Conservation (phyloP, 2,329 filamentous ascomycete genomes). For the Fusarium poae region DNA sequence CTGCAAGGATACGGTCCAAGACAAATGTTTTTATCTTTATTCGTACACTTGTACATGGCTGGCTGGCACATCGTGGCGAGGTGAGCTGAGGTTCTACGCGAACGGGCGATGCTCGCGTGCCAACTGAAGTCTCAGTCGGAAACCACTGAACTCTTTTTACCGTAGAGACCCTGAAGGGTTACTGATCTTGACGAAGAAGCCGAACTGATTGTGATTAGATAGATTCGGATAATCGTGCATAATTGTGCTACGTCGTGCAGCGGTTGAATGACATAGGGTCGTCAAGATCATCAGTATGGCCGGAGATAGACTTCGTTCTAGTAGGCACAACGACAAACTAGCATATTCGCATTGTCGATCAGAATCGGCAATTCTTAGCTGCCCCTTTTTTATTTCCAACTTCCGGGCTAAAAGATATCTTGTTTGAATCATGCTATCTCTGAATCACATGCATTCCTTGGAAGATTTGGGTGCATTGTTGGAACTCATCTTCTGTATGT, state of each 20-base stretch:
- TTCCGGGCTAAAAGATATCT: constrained; percentile 1
- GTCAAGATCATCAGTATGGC: constrained; percentile 32
- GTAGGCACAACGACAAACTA: constrained; percentile 33
- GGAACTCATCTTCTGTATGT: neutral
- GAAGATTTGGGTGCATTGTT: neutral
- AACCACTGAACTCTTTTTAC: constrained; percentile 6
- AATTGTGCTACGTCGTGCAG: constrained; percentile 22
- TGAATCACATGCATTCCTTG: constrained; percentile 35
- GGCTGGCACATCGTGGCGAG: neutral
- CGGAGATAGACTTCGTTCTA: constrained; percentile 38
- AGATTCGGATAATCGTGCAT: constrained; percentile 12
- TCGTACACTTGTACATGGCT: constrained; percentile 8
- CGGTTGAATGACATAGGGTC: constrained; percentile 27
- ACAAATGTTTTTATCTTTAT: constrained; percentile 1
- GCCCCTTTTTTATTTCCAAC: constrained; percentile 34
- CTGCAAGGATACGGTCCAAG: constrained; percentile 25
- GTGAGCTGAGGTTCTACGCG: constrained; percentile 10
- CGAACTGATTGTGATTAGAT: constrained; percentile 1
- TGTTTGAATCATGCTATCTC: constrained; percentile 28
- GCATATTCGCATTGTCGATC: constrained; percentile 40
- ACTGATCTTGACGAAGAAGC: neutral
- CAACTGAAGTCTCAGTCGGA: constrained; percentile 7
- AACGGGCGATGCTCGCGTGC: constrained; percentile 42
- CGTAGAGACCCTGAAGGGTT: neutral
- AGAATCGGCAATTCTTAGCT: constrained; percentile 35